Base-by-base conservation (phyloP, 2,329 filamentous ascomycete species). In the Alternaria sp. region DNA sequence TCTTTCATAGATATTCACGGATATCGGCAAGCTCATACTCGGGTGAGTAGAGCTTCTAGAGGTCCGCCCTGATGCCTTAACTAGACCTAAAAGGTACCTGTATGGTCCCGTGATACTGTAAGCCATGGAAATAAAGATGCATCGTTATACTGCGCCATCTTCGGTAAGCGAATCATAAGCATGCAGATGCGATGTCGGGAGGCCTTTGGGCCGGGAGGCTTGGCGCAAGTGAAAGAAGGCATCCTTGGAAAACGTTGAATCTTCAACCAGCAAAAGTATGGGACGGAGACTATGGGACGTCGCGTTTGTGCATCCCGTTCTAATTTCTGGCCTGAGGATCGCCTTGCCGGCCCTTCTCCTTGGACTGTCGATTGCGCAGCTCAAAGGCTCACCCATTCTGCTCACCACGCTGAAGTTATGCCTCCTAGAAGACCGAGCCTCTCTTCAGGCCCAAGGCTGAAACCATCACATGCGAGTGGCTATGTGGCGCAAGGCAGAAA, bases 401-500 rank as follows among this genome's bases (percentile, higher is more conserved):
- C 21, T 58, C 29, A 61, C 59, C 55, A 50, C 53, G 46, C 41
- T 21, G n/a, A 31, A 21, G 36, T 7, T 10, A 48, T 26, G 5
- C 28, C 26, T 56, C 51, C 36, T 42, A 50, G 29, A 42, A 53
- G 50, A 45, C 37, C 45, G 49, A 61, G 46, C 58, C 39, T 55
- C 17, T 7, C 24, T 26, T 29, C 28, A 29, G 31, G 40, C 24
- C 40, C 29, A 46, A 41, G 34, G 44, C 29, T 37, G 13, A 14
- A 21, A 36, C 23, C 34, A 50, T 60, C 41, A 58, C 51, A 52
- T 55, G 59, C 17, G 17, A 17, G 33, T 41, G 53, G 58, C 57
- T 51, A 45, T 48, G 56, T 21, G 60, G 51, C 51, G 54, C 62
- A 62, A 67, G 66, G 64, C 66, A 63, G 60, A 67, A 21, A 33